Evolutionary conservation across 192 early-diverging fungal genomes (phyloP).

Genomic region (Entomortierella beljakovae): DNA sequence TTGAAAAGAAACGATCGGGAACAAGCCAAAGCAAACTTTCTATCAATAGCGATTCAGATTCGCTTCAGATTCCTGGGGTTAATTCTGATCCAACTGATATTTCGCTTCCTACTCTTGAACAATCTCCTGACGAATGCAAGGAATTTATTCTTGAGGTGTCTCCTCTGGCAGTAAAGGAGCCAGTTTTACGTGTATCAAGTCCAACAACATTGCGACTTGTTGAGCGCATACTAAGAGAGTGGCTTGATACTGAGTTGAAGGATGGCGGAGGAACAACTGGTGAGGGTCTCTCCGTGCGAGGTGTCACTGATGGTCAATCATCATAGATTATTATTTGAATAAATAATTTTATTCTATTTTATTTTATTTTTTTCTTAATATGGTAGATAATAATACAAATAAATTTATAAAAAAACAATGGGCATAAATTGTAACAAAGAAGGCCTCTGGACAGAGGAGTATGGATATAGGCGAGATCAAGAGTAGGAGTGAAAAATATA

Average conservation of each 20-base stretch:
- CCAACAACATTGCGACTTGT: slow-evolving; percentile 61
- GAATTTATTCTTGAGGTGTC: neutral
- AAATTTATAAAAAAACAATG: neutral
- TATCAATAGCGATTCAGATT: slow-evolving; percentile 5
- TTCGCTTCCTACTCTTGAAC: neutral
- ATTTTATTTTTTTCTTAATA: neutral
- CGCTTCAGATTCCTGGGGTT: slow-evolving; percentile 18
- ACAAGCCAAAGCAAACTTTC: slow-evolving; percentile 4
- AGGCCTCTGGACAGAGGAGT: too few relatives aligned
- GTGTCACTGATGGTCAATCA: slow-evolving; percentile 17
- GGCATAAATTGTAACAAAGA: neutral
- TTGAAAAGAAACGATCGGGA: slow-evolving; percentile 10
- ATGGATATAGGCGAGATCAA: too few relatives aligned
- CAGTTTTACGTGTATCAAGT: slow-evolving; percentile 48
- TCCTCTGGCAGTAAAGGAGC: neutral
- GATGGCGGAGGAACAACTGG: slow-evolving; percentile 27
- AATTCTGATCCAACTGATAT: neutral
- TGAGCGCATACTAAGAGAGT: slow-evolving; percentile 58
- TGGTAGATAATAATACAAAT: neutral
- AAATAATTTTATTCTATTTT: neutral
- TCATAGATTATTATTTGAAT: too few relatives aligned
- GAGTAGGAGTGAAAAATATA: too few relatives aligned
- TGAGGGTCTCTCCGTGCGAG: slow-evolving; percentile 27
- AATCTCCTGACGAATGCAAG: neutral
- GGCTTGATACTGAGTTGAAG: slow-evolving; percentile 55